Percentiles rank a stretch among this genome's conserved stretches.
These are phyloP conservation scores for Gypsophila paniculata DNA, from an alignment of 179 eudicot species.

Conservation along the genomic window DNA sequence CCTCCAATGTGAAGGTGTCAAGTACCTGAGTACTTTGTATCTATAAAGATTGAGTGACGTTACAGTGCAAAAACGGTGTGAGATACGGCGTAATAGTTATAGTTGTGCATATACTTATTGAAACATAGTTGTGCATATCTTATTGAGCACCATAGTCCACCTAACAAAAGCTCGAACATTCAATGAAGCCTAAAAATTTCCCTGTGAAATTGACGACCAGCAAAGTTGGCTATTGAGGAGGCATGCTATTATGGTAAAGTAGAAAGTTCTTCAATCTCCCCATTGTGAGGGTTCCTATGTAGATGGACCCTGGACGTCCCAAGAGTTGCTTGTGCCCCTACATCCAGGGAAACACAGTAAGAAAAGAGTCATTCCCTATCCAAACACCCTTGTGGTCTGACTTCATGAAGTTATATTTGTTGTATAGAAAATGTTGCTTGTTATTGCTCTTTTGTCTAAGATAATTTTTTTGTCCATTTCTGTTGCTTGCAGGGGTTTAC, in stretches of 20 bases:
- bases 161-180: too few species aligned
- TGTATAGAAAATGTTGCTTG: neutral
- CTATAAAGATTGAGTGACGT: neutral
- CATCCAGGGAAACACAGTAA: neutral
- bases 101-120: slow-evolving; percentile 3
- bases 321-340: neutral
- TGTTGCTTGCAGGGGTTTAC: slow-evolving; percentile 59
- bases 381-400: slow-evolving; percentile 1
- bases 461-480: slow-evolving; percentile 15
- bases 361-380: neutral
- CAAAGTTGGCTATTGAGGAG: too few species aligned
- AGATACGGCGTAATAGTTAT: neutral
- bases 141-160: too few species aligned
- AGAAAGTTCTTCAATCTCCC: neutral
- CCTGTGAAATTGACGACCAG: too few species aligned
- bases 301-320: neutral
- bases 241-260: too few species aligned
- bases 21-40: neutral
- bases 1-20: too few species aligned
- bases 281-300: neutral
- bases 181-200: too few species aligned
- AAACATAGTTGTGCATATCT: too few species aligned
- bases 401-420: slow-evolving; percentile 1
- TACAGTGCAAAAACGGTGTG: neutral
- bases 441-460: slow-evolving; percentile 12